Evolutionary conservation across 768 basidiomycete genomes (phyloP), one percentile per base, ranked within the genome.

Genomic region (Naganishia randhawae): DNA sequence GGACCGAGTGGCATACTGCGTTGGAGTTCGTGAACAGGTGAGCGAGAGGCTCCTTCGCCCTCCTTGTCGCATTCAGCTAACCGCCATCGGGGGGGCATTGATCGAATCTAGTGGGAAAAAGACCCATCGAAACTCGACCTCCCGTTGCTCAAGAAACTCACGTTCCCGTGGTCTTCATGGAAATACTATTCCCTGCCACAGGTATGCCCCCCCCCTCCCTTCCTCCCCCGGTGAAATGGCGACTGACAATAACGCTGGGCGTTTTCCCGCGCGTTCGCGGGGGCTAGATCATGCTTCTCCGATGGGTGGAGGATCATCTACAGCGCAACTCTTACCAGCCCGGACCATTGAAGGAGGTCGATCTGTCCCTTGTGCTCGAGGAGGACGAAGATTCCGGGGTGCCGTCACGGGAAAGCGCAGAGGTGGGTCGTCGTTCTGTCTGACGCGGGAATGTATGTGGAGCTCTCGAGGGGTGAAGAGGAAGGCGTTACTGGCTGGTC

Each of bases 111-210:
- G 78, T 69, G 75, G 27, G 65, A 75, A n/a, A 65, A 72, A n/a
- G 53, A 77, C 33, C 76, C 76, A 1, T 35, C 65, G 7, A 67
- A 68, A 27, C 65, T 78, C 2, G 32, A 69, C 1, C 37, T 73
- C 22, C 50, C 71, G 19, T 71, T 74, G 13, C 50, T 71, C 9
- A 65, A 42, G 41, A 71, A 67, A 52, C 71, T 71, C 27, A 57
- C 69, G 19, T 80, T 77, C 70, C 72, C 72, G 16, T 80, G 78
- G 78, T 71, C 73, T 3, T 71, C 73, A 14, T 80, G 78, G 78
- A 73, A 72, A 51, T 78, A 77, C 62, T 80, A 78, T 42, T 66
- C 73, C 5, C 10, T 76, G 6, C 73, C 74, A 53, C 76, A 80
- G 61, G 78, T 77, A 74, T 33, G 33, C 22, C 2, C 55, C 17